Evolutionary conservation across 75 land plant genomes (phyloP).

Genomic region (Sequoiadendron giganteum): DNA sequence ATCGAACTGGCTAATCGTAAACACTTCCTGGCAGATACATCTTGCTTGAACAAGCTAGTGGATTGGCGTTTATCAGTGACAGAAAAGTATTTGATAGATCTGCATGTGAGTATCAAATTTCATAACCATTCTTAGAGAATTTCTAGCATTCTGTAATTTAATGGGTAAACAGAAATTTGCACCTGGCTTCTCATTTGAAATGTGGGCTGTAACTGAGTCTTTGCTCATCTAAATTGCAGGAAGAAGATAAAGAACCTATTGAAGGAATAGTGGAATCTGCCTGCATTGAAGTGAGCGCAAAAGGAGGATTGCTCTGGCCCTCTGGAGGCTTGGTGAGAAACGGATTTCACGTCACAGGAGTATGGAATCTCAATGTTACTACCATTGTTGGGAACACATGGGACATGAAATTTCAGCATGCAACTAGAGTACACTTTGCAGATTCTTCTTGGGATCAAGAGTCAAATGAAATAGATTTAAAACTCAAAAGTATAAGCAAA

Average conservation of each 20-base stretch:
- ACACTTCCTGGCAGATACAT: conserved; percentile 47
- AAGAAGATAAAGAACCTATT: conserved; percentile 27
- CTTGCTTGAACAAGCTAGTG: conserved; percentile 34
- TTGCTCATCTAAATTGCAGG: conserved; percentile 18
- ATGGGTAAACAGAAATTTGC: not conserved
- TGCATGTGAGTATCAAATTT: conserved; percentile 22
- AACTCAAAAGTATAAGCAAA: conserved; percentile 19
- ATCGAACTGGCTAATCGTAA: conserved; percentile 29
- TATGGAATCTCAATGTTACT: conserved; percentile 23
- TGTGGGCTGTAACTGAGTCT: not conserved
- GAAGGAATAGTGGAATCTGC: conserved; percentile 38
- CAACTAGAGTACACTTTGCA: conserved; percentile 36
- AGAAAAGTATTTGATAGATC: conserved; percentile 18
- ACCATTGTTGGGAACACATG: conserved; percentile 14
- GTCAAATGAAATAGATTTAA: conserved; percentile 29
- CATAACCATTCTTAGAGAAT: not conserved
- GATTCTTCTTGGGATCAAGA: conserved; percentile 22
- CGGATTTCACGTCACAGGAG: conserved; percentile 25
- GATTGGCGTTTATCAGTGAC: conserved; percentile 37
- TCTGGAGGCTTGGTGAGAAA: conserved; percentile 21
- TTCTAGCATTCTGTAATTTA: not conserved
- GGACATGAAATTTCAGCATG: conserved; percentile 34
- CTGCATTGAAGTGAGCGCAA: conserved; percentile 26
- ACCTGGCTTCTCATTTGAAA: not conserved
- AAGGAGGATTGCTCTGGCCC: conserved; percentile 58